A percentile compares a stretch with the other conserved stretches of the same genome.
Conservation (phyloP, 352 stramenopile species). For the Blastocystis sp. region DNA sequence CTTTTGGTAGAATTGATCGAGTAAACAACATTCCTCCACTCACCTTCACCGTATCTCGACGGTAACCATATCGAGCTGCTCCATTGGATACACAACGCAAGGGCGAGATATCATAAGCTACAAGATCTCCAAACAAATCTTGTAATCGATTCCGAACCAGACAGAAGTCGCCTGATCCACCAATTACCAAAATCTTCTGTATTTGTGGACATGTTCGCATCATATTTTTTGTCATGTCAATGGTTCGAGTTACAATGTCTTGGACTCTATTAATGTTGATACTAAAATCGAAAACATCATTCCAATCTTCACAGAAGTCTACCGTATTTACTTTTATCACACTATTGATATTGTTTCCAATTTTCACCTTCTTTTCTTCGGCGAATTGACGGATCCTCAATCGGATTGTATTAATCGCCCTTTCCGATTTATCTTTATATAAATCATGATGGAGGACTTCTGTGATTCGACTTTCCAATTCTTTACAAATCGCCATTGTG, state of each 20-base stretch:
- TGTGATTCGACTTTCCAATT: too few species aligned
- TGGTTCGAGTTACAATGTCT: not conserved
- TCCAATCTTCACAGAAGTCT: not conserved
- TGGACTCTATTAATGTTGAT: not conserved
- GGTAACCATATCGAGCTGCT: not conserved
- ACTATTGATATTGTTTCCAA: not conserved
- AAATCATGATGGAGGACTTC: too few species aligned
- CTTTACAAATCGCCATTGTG: slow-evolving; percentile 14
- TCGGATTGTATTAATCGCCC: not conserved
- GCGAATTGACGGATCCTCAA: not conserved
- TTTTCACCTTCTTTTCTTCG: not conserved
- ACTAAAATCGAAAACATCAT: not conserved
- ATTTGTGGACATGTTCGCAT: not conserved
- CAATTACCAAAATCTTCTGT: not conserved
- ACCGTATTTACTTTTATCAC: not conserved
- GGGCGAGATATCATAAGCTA: not conserved
- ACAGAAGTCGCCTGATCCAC: not conserved
- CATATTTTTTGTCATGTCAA: not conserved
- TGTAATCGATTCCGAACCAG: not conserved
- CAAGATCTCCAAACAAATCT: not conserved
- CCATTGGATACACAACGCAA: slow-evolving; percentile 1
- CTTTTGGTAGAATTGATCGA: not conserved
- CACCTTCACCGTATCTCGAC: not conserved
- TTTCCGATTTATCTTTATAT: too few species aligned
- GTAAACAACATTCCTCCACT: not conserved